phyloP scores from a whole-genome alignment of 2,329 filamentous ascomycete genomes.

The Zopfia rhizophila region DNA sequence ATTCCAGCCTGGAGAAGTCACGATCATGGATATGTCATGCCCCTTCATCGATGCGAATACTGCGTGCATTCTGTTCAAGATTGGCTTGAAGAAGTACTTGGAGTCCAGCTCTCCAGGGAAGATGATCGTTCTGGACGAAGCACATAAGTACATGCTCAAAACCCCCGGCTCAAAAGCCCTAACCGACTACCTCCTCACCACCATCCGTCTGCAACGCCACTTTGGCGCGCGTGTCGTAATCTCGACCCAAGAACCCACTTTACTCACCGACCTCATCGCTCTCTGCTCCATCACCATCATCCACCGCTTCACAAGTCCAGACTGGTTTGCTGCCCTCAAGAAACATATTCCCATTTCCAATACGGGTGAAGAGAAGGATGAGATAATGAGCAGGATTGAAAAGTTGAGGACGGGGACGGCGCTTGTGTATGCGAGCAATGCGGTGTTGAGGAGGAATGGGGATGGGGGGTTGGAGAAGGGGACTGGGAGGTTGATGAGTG shows the following conservation, averaged over 20 bases:
- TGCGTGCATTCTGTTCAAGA: slow-evolving; percentile 78
- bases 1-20: slow-evolving; percentile 62
- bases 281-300: slow-evolving; percentile 77
- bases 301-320: slow-evolving; percentile 75
- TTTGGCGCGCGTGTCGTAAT: slow-evolving; percentile 73
- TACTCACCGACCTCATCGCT: slow-evolving; percentile 74
- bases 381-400: slow-evolving; percentile 60
- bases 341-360: slow-evolving; percentile 56
- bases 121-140: slow-evolving; percentile 78
- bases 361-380: slow-evolving; percentile 24
- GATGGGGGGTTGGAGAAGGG: slow-evolving; percentile 17
- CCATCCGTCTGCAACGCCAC: slow-evolving; percentile 78
- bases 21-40: slow-evolving; percentile 78
- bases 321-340: slow-evolving; percentile 65
- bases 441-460: slow-evolving; percentile 47
- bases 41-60: slow-evolving; percentile 73
- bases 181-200: slow-evolving; percentile 69
- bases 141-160: slow-evolving; percentile 77
- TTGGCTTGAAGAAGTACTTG: slow-evolving; percentile 74
- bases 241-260: slow-evolving; percentile 80
- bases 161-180: slow-evolving; percentile 66
- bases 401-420: slow-evolving; percentile 60
- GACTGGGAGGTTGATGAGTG: slow-evolving; percentile 36
- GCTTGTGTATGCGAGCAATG: slow-evolving; percentile 60
- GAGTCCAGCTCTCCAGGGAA: slow-evolving; percentile 59